Evolutionary conservation across 2,329 filamentous ascomycete species (phyloP).

Genomic region (Aspergillus novoparasiticus): DNA sequence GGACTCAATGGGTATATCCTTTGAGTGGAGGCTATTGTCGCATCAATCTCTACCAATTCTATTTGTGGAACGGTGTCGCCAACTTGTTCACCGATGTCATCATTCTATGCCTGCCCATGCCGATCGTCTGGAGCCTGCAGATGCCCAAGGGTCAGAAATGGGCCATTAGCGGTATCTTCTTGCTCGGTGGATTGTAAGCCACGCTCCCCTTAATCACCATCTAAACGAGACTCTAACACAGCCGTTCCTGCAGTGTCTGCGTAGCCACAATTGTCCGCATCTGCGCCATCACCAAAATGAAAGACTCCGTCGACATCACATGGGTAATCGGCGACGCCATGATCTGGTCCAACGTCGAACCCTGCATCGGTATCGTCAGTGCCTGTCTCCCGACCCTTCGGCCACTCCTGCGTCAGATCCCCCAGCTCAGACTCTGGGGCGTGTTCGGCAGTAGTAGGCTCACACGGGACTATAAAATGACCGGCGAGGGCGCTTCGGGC

Average conservation of each 20-base stretch:
- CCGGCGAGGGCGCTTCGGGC: neutral
- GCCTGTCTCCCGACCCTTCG: constrained; percentile 23
- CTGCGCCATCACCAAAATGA: constrained; percentile 19
- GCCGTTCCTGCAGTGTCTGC: constrained; percentile 15
- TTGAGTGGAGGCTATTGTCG: constrained; percentile 12
- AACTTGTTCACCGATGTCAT: constrained; percentile 22
- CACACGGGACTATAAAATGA: neutral
- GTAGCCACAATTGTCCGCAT: constrained; percentile 23
- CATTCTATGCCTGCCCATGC: constrained; percentile 21
- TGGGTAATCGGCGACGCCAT: constrained; percentile 23
- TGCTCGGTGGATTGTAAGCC: constrained; percentile 23
- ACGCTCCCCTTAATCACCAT: neutral
- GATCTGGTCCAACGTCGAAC: constrained; percentile 27
- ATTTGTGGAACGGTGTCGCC: constrained; percentile 19
- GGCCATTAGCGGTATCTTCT: constrained; percentile 19
- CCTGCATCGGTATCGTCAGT: constrained; percentile 25
- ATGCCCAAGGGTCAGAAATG: constrained; percentile 16
- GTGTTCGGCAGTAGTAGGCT: neutral
- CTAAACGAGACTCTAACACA: neutral
- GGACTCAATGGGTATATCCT: constrained; percentile 18
- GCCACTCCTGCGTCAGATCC: constrained; percentile 14
- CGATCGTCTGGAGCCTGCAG: constrained; percentile 22
- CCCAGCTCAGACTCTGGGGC: constrained; percentile 1
- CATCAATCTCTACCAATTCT: constrained; percentile 20
- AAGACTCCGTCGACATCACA: constrained; percentile 18